Percentiles rank a stretch among this genome's conserved stretches.
Conservation (phyloP, 108 stramenopile species). For the Skeletonema grethae region DNA sequence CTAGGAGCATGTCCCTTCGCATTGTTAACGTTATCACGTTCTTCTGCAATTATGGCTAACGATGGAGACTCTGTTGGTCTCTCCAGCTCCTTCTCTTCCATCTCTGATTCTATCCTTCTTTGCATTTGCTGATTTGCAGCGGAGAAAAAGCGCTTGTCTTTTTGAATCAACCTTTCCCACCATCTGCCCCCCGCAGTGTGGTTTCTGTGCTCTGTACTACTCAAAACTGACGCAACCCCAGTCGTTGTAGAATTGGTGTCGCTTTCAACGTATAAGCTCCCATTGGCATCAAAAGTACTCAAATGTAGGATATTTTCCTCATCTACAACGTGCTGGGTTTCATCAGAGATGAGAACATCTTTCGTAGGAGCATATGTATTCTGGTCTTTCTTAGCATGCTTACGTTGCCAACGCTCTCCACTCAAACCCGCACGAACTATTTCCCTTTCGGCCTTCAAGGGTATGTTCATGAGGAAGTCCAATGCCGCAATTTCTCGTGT, state of each 20-base stretch:
- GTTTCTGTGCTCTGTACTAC: slow-evolving; percentile 1
- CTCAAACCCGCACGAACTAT: slow-evolving; percentile 65
- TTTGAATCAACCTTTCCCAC: slow-evolving; percentile 77
- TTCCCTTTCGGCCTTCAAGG: slow-evolving; percentile 61
- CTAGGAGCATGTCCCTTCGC: slow-evolving; percentile 7
- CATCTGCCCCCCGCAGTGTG: slow-evolving; percentile 50
- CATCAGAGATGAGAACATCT: slow-evolving; percentile 2
- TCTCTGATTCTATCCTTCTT: slow-evolving; percentile 35
- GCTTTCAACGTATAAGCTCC: slow-evolving; percentile 2
- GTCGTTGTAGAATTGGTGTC: slow-evolving; percentile 8
- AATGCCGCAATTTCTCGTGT: slow-evolving; percentile 89
- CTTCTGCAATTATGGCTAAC: slow-evolving; percentile 3
- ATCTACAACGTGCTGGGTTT: background rate
- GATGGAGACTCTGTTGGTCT: slow-evolving; percentile 46
- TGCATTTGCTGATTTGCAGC: slow-evolving; percentile 39
- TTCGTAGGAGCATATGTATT: background rate
- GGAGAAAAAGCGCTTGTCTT: slow-evolving; percentile 46
- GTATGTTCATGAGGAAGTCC: slow-evolving; percentile 81
- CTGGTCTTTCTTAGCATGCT: background rate
- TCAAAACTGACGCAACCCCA: background rate
- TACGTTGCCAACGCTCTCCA: slow-evolving; percentile 33
- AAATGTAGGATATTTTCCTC: slow-evolving; percentile 10
- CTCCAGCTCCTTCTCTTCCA: slow-evolving; percentile 66
- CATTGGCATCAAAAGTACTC: slow-evolving; percentile 16
- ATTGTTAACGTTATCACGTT: background rate